These are phyloP conservation scores for Earliella scabrosa DNA, from an alignment of 1,284 basidiomycete species.

Conservation along the genomic window DNA sequence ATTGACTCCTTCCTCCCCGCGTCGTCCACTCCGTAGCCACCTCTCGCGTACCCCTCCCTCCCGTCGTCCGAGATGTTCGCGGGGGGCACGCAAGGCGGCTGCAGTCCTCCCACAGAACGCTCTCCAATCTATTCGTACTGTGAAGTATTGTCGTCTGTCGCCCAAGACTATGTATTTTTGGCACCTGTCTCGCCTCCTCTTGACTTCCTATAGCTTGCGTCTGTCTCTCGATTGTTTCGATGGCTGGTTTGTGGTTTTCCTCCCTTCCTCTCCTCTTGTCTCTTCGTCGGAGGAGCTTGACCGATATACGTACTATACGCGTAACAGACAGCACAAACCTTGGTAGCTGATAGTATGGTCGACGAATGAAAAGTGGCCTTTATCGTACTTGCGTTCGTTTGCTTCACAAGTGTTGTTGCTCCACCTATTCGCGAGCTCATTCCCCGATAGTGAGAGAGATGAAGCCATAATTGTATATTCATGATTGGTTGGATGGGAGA, in stretches of 20 bases:
- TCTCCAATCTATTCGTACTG: slow-evolving; percentile 16
- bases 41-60: background rate
- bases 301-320: slow-evolving; percentile 11
- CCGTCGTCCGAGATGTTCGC: background rate
- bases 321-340: slow-evolving; percentile 13
- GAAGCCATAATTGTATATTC: slow-evolving; percentile 23
- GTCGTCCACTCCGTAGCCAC: background rate
- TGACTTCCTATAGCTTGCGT: slow-evolving; percentile 1
- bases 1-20: background rate
- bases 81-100: background rate
- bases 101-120: background rate
- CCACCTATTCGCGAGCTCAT: background rate
- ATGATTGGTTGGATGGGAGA: slow-evolving; percentile 12
- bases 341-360: slow-evolving; percentile 9
- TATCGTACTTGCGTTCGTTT: background rate
- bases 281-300: too few species aligned
- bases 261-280: background rate
- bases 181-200: slow-evolving; percentile 4
- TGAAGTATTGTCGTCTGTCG: slow-evolving; percentile 14
- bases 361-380: slow-evolving; percentile 12
- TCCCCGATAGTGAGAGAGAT: background rate
- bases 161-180: slow-evolving; percentile 17
- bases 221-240: slow-evolving; percentile 18
- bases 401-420: background rate
- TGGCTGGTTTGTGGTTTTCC: slow-evolving; percentile 11